Percentiles rank a stretch among this genome's conserved stretches.
phyloP scores from a whole-genome alignment of 495 filamentous ascomycete genomes.

The Monascus purpureus region DNA sequence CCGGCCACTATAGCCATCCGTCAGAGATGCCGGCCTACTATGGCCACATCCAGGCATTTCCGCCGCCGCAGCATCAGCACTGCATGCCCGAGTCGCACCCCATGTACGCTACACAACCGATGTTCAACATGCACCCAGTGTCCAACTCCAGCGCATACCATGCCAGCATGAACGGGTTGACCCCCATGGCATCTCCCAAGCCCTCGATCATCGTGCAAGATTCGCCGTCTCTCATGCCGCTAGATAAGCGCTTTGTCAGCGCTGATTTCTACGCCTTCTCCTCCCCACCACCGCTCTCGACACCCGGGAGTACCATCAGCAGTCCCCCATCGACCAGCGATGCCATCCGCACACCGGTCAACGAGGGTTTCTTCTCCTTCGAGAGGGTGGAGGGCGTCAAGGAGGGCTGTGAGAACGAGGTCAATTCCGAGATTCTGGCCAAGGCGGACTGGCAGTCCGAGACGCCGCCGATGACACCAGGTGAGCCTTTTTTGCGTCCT shows the following conservation, averaged over 20 bases:
- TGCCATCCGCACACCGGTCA: conserved; percentile 67
- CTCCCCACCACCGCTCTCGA: conserved; percentile 77
- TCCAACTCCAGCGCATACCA: conserved; percentile 47
- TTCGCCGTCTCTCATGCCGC: conserved; percentile 54
- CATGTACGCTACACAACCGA: conserved; percentile 23
- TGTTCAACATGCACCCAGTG: conserved; percentile 66
- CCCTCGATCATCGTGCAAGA: conserved; percentile 58
- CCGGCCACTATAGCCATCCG: conserved; percentile 74
- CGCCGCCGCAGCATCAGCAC: conserved; percentile 26
- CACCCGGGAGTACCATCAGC: conserved; percentile 69
- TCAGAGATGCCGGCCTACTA: conserved; percentile 31
- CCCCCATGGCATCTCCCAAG: conserved; percentile 70
- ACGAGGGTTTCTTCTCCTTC: conserved; percentile 60
- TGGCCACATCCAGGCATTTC: conserved; percentile 30
- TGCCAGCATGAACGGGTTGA: conserved; percentile 44
- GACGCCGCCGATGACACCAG: conserved; percentile 85
- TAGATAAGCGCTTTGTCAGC: conserved; percentile 64
- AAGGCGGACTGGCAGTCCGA: conserved; percentile 62
- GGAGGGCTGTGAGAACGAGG: conserved; percentile 63
- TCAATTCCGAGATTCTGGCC: conserved; percentile 61
- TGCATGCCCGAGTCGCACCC: conserved; percentile 20
- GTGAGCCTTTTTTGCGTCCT: too few relatives aligned
- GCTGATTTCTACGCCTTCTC: conserved; percentile 63
- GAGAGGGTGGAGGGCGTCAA: conserved; percentile 71
- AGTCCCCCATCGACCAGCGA: conserved; percentile 72